Evolutionary conservation across 805 yeast species (phyloP).

Genomic region (Sugiyamaella valdiviana): DNA sequence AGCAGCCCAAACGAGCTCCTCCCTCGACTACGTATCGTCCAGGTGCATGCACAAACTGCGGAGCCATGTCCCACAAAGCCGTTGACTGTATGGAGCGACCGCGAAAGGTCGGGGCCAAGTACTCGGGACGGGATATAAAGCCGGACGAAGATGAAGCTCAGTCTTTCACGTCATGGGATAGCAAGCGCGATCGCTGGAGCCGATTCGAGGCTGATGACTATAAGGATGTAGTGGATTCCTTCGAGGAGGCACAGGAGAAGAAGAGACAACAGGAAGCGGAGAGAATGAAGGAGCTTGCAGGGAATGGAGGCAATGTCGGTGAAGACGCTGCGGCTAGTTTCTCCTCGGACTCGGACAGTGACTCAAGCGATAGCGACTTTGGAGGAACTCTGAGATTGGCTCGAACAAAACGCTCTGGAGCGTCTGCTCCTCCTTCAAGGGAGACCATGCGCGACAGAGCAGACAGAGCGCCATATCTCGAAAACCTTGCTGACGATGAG

Average conservation of each 20-base stretch:
- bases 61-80: slow-evolving; percentile 43
- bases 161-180: slow-evolving; percentile 48
- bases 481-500: slow-evolving; percentile 39
- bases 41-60: slow-evolving; percentile 54
- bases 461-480: slow-evolving; percentile 67
- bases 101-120: slow-evolving; percentile 36
- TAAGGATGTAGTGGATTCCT: slow-evolving; percentile 38
- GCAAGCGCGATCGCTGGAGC: slow-evolving; percentile 74
- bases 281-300: slow-evolving; percentile 12
- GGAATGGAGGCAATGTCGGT: slow-evolving; percentile 10
- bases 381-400: slow-evolving; percentile 23
- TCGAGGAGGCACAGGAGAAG: slow-evolving; percentile 20
- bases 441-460: slow-evolving; percentile 54
- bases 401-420: slow-evolving; percentile 22
- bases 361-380: neutral
- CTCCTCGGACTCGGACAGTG: neutral
- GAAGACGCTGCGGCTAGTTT: neutral
- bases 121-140: slow-evolving; percentile 27
- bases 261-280: neutral
- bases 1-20: slow-evolving; percentile 10
- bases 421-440: slow-evolving; percentile 25
- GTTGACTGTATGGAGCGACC: slow-evolving; percentile 58
- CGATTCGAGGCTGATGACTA: slow-evolving; percentile 67
- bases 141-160: slow-evolving; percentile 26
- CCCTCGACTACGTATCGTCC: slow-evolving; percentile 32